Base-by-base conservation (phyloP, 2,329 filamentous ascomycete species). In the Epichloe sibirici region DNA sequence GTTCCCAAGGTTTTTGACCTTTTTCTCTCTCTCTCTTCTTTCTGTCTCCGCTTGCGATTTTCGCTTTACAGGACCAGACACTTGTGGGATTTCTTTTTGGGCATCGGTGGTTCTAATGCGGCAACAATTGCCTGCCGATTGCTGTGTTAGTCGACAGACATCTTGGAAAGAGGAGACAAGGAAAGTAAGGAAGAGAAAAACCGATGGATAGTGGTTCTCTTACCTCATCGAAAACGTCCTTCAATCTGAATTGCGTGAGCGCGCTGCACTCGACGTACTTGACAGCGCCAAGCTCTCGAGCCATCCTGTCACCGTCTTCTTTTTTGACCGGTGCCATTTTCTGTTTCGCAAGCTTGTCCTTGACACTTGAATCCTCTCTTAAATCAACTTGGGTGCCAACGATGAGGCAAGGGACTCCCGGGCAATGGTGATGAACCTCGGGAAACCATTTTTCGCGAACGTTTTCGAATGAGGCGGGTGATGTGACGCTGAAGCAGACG, bases 201-300 rank as follows among this genome's bases (percentile, higher is more conserved):
- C 3, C 9, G 48, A 15, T 28, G 13, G 48, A 28, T 15, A 51
- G 31, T 15, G 39, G 34, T 11, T 8, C 34, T 38, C 79, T 62
- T 79, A 95, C 90, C 86, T 97, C 93, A 65, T 98, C 93, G 71
- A 98, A 98, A 17, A 98, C 93, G 66, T 97, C 93, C 78, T 98
- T 98, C 59, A 98, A 75, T 74, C 96, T 96, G 75, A 90, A 96
- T 75, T 98, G 93, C 57, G 93, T 97, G 69, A 98, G 74, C 53
- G 93, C 93, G 67, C 90, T 96, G 76, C 93, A 98, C 74, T 98
- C 93, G 58, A 97, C 93, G 63, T 98, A 98, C 77, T 96, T 97
- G 63, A 98, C 89, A 5, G 93, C 93, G 56, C 90, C 90, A n/a
- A 97, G 74, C 57, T 97, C 91, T 75, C 91, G 95, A 3, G 93